Evolutionary conservation across 192 early-diverging fungal species (phyloP).

Genomic region (Dispira simplex): DNA sequence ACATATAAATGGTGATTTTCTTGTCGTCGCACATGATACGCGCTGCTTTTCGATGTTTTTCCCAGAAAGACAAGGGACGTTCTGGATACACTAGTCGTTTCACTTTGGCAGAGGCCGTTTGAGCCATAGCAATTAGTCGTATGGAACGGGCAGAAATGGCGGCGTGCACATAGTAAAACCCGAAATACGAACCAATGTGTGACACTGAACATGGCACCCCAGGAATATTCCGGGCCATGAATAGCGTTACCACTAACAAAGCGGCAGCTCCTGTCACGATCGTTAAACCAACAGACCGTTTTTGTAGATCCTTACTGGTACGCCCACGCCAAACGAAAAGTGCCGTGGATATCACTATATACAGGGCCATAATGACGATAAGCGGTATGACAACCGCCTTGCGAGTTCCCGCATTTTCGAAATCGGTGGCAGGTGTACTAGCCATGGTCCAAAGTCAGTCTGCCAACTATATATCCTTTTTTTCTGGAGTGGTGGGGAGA

Average conservation of each 20-base stretch:
- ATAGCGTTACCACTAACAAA: background rate
- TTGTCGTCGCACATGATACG: constrained; percentile 1
- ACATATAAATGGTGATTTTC: background rate
- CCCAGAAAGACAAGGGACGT: background rate
- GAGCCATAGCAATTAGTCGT: constrained; percentile 5
- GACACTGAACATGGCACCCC: background rate
- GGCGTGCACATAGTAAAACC: constrained; percentile 10
- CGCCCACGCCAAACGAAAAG: constrained; percentile 5
- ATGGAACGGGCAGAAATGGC: background rate
- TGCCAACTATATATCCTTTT: too few species aligned
- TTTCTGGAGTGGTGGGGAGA: too few species aligned
- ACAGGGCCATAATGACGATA: background rate
- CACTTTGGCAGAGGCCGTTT: constrained; percentile 4
- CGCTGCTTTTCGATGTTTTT: background rate
- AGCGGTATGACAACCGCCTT: background rate
- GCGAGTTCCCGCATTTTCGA: background rate
- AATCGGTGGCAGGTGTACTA: background rate
- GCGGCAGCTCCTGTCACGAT: background rate
- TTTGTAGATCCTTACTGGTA: constrained; percentile 2
- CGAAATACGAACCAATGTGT: constrained; percentile 5
- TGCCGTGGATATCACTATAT: background rate
- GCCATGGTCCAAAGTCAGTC: background rate
- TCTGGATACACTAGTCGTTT: background rate
- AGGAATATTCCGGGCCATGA: background rate
- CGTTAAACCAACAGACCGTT: background rate